These are phyloP conservation scores for Erysimum cheiri DNA, from an alignment of 441 rosid species.

Conservation along the genomic window DNA sequence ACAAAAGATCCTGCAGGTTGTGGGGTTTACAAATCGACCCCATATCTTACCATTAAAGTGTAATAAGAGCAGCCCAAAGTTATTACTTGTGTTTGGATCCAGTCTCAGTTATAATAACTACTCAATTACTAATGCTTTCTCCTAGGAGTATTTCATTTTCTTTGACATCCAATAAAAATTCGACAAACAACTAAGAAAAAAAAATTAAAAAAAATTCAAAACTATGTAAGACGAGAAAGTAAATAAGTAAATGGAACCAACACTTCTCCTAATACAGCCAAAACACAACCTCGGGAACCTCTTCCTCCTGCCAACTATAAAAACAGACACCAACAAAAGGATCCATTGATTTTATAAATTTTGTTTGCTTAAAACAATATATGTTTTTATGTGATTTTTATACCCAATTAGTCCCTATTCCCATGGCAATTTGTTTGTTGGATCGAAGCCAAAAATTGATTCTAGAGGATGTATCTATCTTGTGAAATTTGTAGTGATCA, in stretches of 20 bases:
- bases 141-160: conserved; percentile 1
- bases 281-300: conserved; percentile 43
- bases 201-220: not conserved
- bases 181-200: conserved; percentile 27
- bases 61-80: conserved; percentile 20
- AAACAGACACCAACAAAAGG: conserved; percentile 43
- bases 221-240: conserved; percentile 24
- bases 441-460: conserved; percentile 36
- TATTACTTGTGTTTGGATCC: conserved; percentile 32
- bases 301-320: conserved; percentile 42
- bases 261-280: conserved; percentile 42
- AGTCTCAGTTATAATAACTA: conserved; percentile 5
- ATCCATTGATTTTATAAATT: conserved; percentile 30
- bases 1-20: conserved; percentile 24
- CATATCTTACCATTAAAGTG: conserved; percentile 30
- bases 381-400: conserved; percentile 24
- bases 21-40: conserved; percentile 34
- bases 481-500: not conserved
- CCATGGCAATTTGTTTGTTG: conserved; percentile 38
- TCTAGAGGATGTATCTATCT: conserved; percentile 29
- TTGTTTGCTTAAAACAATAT: conserved; percentile 28
- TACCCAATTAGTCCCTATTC: conserved; percentile 15
- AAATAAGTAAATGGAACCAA: conserved; percentile 29
- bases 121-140: not conserved
- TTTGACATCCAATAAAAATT: conserved; percentile 33